Evolutionary conservation across 2,329 filamentous ascomycete species (phyloP).

Genomic region (Fusarium napiforme): DNA sequence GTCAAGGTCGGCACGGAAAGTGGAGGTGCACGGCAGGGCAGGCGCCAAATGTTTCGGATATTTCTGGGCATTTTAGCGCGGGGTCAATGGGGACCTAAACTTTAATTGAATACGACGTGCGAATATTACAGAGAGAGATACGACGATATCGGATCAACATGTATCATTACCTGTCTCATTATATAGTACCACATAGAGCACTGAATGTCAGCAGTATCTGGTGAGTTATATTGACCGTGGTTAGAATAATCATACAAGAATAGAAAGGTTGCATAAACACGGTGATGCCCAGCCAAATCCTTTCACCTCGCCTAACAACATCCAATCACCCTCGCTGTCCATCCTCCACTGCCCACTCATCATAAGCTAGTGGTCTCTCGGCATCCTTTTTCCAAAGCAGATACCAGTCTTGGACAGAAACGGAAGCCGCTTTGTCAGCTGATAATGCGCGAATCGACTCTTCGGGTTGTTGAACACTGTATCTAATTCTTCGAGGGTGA

Average conservation of each 20-base stretch:
- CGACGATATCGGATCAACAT: background rate
- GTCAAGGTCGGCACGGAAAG: background rate
- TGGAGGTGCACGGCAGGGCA: background rate
- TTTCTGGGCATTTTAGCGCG: background rate
- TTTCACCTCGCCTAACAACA: background rate
- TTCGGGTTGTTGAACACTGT: conserved; percentile 46
- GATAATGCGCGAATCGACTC: conserved; percentile 52
- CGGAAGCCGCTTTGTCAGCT: conserved; percentile 49
- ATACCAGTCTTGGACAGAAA: conserved; percentile 47
- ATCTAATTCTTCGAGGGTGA: conserved; percentile 55
- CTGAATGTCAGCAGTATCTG: background rate
- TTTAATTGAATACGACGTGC: conserved; percentile 21
- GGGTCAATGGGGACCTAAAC: conserved; percentile 5
- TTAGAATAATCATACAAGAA: background rate
- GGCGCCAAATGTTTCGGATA: background rate
- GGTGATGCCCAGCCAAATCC: background rate
- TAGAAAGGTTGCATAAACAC: background rate
- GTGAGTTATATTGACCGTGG: too few relatives aligned
- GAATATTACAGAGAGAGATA: conserved; percentile 1
- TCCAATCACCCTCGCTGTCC: background rate
- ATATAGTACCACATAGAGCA: background rate
- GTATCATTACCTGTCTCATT: background rate
- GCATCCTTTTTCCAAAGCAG: background rate
- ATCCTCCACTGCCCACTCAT: conserved; percentile 12
- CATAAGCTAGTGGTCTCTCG: background rate